Base-by-base conservation (phyloP, 129 eudicot genomes). In the Oenanthe sinensis region DNA sequence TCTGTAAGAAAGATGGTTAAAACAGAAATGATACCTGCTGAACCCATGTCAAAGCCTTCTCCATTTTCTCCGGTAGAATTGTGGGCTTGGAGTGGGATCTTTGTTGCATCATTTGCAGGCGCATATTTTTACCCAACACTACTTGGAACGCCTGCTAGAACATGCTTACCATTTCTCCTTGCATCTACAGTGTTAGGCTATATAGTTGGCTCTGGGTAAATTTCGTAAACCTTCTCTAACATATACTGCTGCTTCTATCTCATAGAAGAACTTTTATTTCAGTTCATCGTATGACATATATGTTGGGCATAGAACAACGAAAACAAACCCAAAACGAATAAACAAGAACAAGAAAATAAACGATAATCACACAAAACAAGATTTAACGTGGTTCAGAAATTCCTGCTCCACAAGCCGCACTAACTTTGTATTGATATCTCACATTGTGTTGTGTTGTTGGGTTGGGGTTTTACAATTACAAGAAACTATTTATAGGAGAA, bases 131-230 rank as follows among this genome's bases (percentile, higher is more conserved):
- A 89, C 83, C 99, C 99, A 12, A 89, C 92, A 43, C 81, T 86
- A 55, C 97, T 96, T 42, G 97, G 97, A 85, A 86, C 95, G 52
- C 84, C 71, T 81, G 97, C 99, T 70, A 85, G 96, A 73, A 96
- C 99, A 36, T 96, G 97, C 84, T 82, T 96, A 72, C 99, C 99
- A 14, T 96, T 96, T 76, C 88, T 96, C 69, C 90, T 96, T 81
- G 89, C 97, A 77, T 85, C 99, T 17, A 96, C 99, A 6, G 99
- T 96, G n/a, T 63, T 96, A 77, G 99, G 99, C 83, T 96, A 96
- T 84, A 89, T 96, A 40, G 78, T 96, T 87, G 99, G 99, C 83
- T 71, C 97, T 24, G 91, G 99, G 99, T 96, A 88, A 81, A 81
- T 46, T 77, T 82, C 15, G 63, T 52, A 85, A 74, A 50, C 82